Evolutionary conservation across 169 alveolate species (phyloP).

Genomic region (Fabrea salina): DNA sequence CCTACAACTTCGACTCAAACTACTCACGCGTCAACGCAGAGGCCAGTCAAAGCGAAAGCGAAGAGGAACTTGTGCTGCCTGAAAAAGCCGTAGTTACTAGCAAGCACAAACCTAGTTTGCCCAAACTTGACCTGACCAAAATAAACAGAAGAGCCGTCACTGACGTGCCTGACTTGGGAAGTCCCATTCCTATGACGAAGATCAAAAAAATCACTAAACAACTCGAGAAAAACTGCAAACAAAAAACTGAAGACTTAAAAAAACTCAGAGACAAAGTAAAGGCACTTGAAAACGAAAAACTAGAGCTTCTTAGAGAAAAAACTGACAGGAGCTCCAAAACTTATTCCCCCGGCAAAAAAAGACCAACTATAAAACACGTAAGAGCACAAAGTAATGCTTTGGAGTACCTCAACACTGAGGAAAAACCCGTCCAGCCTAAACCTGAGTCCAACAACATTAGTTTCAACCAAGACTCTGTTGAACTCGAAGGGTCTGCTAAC

Average conservation of each 20-base stretch:
- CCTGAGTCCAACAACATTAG: neutral
- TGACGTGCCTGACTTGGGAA: neutral
- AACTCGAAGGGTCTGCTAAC: neutral
- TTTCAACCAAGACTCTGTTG: neutral
- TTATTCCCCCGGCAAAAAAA: neutral
- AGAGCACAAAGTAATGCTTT: conserved; percentile 4
- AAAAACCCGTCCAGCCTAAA: neutral
- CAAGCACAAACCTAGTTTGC: neutral
- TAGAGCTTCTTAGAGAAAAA: neutral
- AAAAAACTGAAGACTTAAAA: neutral
- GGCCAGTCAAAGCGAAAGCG: neutral
- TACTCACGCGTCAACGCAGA: neutral
- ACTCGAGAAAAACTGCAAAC: neutral
- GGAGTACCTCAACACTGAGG: neutral
- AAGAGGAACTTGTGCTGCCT: neutral
- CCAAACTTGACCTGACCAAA: neutral
- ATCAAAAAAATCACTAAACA: neutral
- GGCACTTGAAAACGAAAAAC: neutral
- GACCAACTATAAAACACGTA: neutral
- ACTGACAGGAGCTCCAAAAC: neutral
- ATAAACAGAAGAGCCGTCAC: neutral
- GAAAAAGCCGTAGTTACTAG: neutral
- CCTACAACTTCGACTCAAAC: neutral
- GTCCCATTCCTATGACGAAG: neutral
- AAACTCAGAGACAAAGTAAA: neutral